A percentile compares a stretch with the other conserved stretches of the same genome.
phyloP scores from a whole-genome alignment of 495 filamentous ascomycete genomes.

The Schizothecium vesticola region DNA sequence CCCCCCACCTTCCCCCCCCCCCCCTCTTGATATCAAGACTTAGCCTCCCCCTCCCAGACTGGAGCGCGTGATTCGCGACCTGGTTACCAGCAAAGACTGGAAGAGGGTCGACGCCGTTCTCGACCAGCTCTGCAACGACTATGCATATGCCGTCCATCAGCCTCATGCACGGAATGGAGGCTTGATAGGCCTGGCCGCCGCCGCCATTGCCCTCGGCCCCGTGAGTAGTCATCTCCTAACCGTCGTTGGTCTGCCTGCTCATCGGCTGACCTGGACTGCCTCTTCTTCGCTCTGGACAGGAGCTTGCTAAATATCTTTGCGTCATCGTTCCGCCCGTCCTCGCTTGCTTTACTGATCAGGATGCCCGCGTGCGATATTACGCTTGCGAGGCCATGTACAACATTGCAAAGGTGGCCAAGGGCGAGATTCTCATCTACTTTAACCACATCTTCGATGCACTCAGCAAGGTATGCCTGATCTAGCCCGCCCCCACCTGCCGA shows the following conservation, averaged over 20 bases:
- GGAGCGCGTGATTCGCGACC: constrained; percentile 85
- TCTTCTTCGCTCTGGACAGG: constrained; percentile 37
- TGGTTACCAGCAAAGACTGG: constrained; percentile 67
- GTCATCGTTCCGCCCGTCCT: constrained; percentile 94
- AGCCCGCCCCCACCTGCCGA: background rate
- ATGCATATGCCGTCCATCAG: constrained; percentile 95
- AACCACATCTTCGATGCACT: constrained; percentile 97
- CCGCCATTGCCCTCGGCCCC: constrained; percentile 89
- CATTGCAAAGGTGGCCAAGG: constrained; percentile 98
- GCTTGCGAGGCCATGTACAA: constrained; percentile 99
- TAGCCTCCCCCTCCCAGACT: constrained; percentile 32
- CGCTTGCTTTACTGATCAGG: constrained; percentile 98
- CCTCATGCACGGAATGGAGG: constrained; percentile 96
- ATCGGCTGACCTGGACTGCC: constrained; percentile 3
- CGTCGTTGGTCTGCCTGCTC: background rate
- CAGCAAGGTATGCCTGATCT: constrained; percentile 65
- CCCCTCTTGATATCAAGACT: constrained; percentile 1
- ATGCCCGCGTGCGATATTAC: constrained; percentile 97
- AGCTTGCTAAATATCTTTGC: constrained; percentile 84
- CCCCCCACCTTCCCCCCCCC: background rate
- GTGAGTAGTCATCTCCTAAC: constrained; percentile 48
- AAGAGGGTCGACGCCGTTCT: constrained; percentile 78
- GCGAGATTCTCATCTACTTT: constrained; percentile 92
- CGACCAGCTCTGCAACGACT: constrained; percentile 94
- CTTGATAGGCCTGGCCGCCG: constrained; percentile 91